Conservation (phyloP, 768 basidiomycete genomes). For the Suillus sp. region DNA sequence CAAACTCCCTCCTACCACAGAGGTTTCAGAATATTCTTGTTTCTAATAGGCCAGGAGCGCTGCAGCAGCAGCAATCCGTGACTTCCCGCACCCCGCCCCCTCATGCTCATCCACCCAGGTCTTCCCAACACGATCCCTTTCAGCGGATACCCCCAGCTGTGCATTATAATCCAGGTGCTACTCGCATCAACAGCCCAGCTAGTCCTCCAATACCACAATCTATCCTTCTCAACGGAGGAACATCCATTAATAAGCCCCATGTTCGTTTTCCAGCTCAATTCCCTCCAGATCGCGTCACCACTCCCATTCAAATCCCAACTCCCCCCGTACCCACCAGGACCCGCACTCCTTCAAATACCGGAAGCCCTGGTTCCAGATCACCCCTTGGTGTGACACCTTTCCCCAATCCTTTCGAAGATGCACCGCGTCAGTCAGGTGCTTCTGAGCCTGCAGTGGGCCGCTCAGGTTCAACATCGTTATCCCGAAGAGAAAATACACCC, state of each 20-base stretch:
- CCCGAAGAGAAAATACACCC: constrained; percentile 18
- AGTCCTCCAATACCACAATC: constrained; percentile 5
- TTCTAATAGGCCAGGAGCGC: constrained; percentile 22
- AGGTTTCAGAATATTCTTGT: constrained; percentile 49
- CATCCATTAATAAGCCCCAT: constrained; percentile 5
- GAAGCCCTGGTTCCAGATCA: constrained; percentile 11
- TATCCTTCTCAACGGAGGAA: constrained; percentile 14
- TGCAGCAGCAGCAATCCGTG: constrained; percentile 13
- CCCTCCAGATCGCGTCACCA: constrained; percentile 19
- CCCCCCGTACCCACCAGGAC: constrained; percentile 21
- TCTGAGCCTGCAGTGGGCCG: constrained; percentile 15
- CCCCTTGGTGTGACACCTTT: constrained; percentile 16
- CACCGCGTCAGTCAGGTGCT: constrained; percentile 7
- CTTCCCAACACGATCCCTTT: constrained; percentile 28
- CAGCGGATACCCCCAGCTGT: constrained; percentile 30
- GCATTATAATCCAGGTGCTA: constrained; percentile 14
- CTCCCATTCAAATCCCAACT: constrained; percentile 19
- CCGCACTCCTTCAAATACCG: constrained; percentile 25
- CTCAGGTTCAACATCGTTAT: constrained; percentile 18
- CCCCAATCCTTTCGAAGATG: constrained; percentile 18
- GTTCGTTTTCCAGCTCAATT: constrained; percentile 14
- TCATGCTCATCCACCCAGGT: constrained; percentile 15
- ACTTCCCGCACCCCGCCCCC: constrained; percentile 16
- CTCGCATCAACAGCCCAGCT: not conserved
- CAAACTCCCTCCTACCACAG: constrained; percentile 49